A percentile compares a stretch with the other conserved stretches of the same genome.
Conservation (phyloP, 108 stramenopile species). For the Conticribra weissflogii region DNA sequence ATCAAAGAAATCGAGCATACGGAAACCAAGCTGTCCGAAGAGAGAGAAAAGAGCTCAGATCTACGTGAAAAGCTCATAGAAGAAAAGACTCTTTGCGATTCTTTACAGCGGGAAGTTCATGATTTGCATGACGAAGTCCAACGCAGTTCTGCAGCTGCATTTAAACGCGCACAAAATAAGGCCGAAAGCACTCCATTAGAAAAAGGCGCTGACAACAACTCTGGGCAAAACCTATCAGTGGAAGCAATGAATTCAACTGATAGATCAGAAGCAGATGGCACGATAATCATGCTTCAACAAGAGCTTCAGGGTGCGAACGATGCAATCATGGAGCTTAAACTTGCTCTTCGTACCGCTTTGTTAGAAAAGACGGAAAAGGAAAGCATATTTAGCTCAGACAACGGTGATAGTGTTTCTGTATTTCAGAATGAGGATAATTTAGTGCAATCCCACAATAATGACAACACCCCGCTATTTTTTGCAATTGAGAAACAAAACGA, state of each 20-base stretch:
- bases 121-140: conserved; percentile 43
- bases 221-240: conserved; percentile 3
- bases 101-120: conserved; percentile 39
- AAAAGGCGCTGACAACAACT: conserved; percentile 8
- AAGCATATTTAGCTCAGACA: too few relatives aligned
- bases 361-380: conserved; percentile 36
- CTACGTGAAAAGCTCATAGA: conserved; percentile 39
- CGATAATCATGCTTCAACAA: conserved; percentile 81
- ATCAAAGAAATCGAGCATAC: conserved; percentile 42
- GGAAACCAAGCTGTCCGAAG: conserved; percentile 15
- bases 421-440: neutral
- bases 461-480: conserved; percentile 79
- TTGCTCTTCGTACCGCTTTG: conserved; percentile 67
- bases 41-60: conserved; percentile 28
- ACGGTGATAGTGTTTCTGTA: conserved; percentile 2
- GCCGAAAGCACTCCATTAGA: conserved; percentile 23
- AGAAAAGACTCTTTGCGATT: conserved; percentile 28
- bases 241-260: neutral
- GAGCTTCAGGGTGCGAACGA: conserved; percentile 80
- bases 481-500: conserved; percentile 92
- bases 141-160: conserved; percentile 47
- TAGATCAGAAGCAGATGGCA: conserved; percentile 63
- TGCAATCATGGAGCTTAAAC: conserved; percentile 80
- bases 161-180: conserved; percentile 39
- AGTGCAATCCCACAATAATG: too few relatives aligned